These are phyloP conservation scores for Aplosporella prunicola DNA, from an alignment of 2,329 filamentous ascomycete species.

Conservation along the genomic window DNA sequence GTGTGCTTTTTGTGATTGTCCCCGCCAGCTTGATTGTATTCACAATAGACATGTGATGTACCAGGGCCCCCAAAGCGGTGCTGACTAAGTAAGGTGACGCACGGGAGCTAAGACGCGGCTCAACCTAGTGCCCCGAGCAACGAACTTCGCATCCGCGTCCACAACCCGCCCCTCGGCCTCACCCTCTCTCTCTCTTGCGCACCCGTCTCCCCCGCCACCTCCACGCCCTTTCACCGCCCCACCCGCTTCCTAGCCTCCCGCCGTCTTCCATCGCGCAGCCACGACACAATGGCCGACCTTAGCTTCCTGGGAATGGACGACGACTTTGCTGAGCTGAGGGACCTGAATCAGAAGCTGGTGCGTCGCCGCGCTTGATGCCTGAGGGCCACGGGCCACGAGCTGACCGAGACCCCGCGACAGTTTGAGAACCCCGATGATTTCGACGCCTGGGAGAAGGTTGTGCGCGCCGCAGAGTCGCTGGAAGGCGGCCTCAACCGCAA, in stretches of 20 bases:
- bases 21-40: too few species aligned
- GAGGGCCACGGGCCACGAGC: constrained; percentile 15
- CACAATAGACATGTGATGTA: too few species aligned
- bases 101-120: too few species aligned
- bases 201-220: background rate
- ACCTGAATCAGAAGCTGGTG: constrained; percentile 70
- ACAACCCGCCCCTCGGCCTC: too few species aligned
- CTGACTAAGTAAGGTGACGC: too few species aligned
- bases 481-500: constrained; percentile 95
- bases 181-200: too few species aligned
- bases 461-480: constrained; percentile 70
- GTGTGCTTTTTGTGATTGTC: too few species aligned
- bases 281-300: constrained; percentile 11
- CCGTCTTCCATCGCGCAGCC: background rate
- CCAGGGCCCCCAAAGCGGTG: too few species aligned
- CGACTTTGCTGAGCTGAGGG: constrained; percentile 73
- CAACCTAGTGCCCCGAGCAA: too few species aligned
- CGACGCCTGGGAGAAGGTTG: constrained; percentile 87
- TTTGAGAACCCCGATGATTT: constrained; percentile 76
- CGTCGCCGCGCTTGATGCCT: too few species aligned
- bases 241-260: background rate
- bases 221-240: background rate
- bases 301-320: constrained; percentile 63
- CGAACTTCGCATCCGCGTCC: too few species aligned
- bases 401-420: too few species aligned